These are phyloP conservation scores for Crithidia bombi DNA, from an alignment of 208 protist species.

Conservation along the genomic window DNA sequence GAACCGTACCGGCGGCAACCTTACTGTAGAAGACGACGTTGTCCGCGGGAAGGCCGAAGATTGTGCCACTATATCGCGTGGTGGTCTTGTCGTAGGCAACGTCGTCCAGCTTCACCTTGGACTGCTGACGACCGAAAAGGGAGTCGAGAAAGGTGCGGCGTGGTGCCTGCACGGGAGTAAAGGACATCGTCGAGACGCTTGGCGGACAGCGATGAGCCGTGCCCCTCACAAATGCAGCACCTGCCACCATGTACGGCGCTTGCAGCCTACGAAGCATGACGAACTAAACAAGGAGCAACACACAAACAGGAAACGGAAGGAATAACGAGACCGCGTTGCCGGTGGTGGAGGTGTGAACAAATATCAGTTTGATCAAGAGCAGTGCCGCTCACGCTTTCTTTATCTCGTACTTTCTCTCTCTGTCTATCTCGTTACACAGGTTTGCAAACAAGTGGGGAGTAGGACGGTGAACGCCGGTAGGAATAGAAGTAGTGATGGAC, in stretches of 20 bases:
- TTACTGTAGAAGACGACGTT: slow-evolving; percentile 86
- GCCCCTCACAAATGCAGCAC: slow-evolving; percentile 5
- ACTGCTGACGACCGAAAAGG: slow-evolving; percentile 32
- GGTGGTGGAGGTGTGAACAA: too few relatives aligned
- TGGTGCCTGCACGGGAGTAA: slow-evolving; percentile 7
- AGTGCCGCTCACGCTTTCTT: too few relatives aligned
- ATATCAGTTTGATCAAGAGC: too few relatives aligned
- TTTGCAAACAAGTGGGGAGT: too few relatives aligned
- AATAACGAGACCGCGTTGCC: too few relatives aligned
- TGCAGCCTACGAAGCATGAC: slow-evolving; percentile 19
- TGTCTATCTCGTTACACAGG: too few relatives aligned
- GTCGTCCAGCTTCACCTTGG: slow-evolving; percentile 72
- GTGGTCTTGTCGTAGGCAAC: slow-evolving; percentile 76
- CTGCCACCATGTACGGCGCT: slow-evolving; percentile 6
- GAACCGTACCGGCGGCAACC: slow-evolving; percentile 40
- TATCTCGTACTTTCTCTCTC: too few relatives aligned
- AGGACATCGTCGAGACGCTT: background rate
- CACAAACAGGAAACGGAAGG: background rate
- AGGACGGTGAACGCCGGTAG: too few relatives aligned
- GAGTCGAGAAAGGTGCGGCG: slow-evolving; percentile 47
- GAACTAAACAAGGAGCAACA: slow-evolving; percentile 8
- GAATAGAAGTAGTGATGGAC: too few relatives aligned
- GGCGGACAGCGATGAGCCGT: background rate
- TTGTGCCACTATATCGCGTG: slow-evolving; percentile 68
- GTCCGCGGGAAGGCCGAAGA: slow-evolving; percentile 84